Conservation (phyloP, 2,329 filamentous ascomycete genomes). For the Fonsecaea multimorphosa region DNA sequence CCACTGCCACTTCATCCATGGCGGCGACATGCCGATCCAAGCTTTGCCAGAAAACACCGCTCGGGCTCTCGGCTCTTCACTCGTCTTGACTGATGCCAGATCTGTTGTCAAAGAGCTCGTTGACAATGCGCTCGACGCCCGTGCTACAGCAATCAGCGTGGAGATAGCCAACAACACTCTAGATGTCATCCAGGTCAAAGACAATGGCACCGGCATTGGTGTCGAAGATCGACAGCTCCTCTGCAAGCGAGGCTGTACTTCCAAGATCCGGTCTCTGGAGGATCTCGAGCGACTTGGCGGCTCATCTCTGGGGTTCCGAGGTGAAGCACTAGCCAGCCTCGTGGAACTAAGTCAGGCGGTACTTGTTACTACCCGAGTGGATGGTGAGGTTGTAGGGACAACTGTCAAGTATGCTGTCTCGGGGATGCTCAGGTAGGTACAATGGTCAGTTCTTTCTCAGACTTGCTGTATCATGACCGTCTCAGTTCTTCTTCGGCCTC, state of each 20-base stretch:
- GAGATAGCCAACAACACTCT: conserved; percentile 66
- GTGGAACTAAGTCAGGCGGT: conserved; percentile 63
- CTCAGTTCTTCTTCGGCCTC: conserved; percentile 54
- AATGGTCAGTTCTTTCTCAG: conserved; percentile 7
- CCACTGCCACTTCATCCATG: conserved; percentile 15
- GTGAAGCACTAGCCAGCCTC: conserved; percentile 67
- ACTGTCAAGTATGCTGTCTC: conserved; percentile 58
- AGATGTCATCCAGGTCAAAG: conserved; percentile 67
- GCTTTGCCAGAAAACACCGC: conserved; percentile 52
- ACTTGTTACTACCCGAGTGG: conserved; percentile 62
- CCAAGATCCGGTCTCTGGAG: conserved; percentile 65
- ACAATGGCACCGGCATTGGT: conserved; percentile 68
- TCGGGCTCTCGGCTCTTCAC: conserved; percentile 62
- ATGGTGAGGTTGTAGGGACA: conserved; percentile 62
- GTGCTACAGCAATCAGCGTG: conserved; percentile 62
- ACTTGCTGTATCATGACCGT: conserved; percentile 36
- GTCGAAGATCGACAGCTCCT: conserved; percentile 61
- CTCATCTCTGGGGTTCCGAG: conserved; percentile 66
- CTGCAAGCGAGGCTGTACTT: conserved; percentile 66
- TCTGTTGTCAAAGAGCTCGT: conserved; percentile 69
- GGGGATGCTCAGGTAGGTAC: conserved; percentile 55
- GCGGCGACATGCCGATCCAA: conserved; percentile 52
- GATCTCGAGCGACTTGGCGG: conserved; percentile 63
- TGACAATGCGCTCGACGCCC: conserved; percentile 71
- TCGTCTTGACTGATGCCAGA: conserved; percentile 62